These are phyloP conservation scores for Ophiostoma quercus DNA, from an alignment of 2,329 filamentous ascomycete species.

Conservation along the genomic window DNA sequence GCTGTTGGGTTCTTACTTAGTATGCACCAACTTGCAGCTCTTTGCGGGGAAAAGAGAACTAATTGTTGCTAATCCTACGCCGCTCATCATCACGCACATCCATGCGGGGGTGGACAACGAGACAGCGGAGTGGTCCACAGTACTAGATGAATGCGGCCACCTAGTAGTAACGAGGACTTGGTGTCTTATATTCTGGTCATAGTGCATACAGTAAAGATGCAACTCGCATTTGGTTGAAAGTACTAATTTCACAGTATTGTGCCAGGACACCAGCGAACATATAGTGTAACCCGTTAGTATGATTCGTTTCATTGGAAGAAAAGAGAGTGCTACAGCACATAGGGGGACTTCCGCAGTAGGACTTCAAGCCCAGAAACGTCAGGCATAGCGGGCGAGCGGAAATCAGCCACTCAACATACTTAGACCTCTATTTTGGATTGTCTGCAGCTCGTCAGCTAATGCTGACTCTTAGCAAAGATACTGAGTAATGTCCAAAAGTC, in stretches of 20 bases:
- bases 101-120: constrained; percentile 3
- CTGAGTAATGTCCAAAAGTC: no score
- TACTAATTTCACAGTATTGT: no score
- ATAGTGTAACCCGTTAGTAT: neutral
- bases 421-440: neutral
- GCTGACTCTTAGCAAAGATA: no score
- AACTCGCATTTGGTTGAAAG: no score
- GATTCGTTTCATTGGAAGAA: neutral
- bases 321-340: neutral
- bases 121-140: neutral
- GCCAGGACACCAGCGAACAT: no score
- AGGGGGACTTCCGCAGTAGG: neutral
- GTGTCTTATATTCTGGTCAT: no score
- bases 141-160: neutral
- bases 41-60: constrained; percentile 5
- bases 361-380: neutral
- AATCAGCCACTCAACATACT: neutral
- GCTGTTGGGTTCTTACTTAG: neutral
- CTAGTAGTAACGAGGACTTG: neutral
- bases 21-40: neutral
- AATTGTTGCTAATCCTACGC: neutral
- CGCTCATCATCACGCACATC: neutral
- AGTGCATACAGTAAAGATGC: no score
- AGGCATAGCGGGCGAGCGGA: neutral
- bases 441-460: no score